These are phyloP conservation scores for Barnettozyma populi DNA, from an alignment of 805 yeast genomes.

Conservation along the genomic window DNA sequence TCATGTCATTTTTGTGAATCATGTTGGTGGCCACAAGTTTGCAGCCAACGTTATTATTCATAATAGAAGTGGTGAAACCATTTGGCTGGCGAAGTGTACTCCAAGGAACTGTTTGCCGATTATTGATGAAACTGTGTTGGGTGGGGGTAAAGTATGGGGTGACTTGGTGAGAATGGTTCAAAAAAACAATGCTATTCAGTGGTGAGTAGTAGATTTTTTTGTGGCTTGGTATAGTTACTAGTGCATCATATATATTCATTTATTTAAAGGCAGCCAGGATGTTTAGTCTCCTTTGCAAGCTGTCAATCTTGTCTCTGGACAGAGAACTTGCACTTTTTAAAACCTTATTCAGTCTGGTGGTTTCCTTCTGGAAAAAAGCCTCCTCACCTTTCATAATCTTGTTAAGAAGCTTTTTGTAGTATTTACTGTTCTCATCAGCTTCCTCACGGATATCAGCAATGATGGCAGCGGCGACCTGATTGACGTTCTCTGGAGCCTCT, in stretches of 20 bases:
- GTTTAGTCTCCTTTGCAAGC: conserved; percentile 45
- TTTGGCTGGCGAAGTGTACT: conserved; percentile 84
- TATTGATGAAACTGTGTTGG: conserved; percentile 66
- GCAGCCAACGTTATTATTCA: conserved; percentile 86
- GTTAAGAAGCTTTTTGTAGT: conserved; percentile 44
- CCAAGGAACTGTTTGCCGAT: conserved; percentile 74
- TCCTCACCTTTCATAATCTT: conserved; percentile 40
- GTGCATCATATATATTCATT: background rate
- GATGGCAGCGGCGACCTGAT: conserved; percentile 28
- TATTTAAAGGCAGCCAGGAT: conserved; percentile 29
- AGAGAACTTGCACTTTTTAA: conserved; percentile 31
- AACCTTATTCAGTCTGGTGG: conserved; percentile 37
- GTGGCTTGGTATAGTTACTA: background rate
- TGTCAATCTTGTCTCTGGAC: conserved; percentile 38
- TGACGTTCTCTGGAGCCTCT: conserved; percentile 17
- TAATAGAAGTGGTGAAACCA: conserved; percentile 61
- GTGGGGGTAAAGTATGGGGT: conserved; percentile 65
- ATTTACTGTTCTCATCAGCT: conserved; percentile 28
- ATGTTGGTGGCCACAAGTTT: conserved; percentile 94
- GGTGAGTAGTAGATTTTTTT: conserved; percentile 31
- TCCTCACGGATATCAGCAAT: conserved; percentile 17
- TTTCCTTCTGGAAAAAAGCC: conserved; percentile 38
- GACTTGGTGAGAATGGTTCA: conserved; percentile 57
- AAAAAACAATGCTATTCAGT: conserved; percentile 46
- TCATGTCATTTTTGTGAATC: conserved; percentile 65